Conservation (phyloP, 805 yeast genomes). For the Debaryomyces maramus region DNA sequence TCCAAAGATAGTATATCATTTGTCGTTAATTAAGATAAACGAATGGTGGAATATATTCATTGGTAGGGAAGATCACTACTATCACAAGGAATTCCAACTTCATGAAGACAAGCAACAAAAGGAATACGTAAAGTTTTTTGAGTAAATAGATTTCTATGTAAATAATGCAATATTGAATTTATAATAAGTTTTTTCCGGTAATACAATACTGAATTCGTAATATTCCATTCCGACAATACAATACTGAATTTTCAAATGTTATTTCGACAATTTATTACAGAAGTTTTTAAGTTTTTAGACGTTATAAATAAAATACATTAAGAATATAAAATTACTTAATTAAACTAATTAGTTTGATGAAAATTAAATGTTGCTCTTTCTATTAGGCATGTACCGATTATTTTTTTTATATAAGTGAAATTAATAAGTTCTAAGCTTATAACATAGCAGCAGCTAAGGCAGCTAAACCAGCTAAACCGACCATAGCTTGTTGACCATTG, state of each 20-base stretch:
- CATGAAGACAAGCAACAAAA: slow-evolving; percentile 7
- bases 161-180: too few species aligned
- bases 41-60: slow-evolving; percentile 73
- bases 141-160: too few species aligned
- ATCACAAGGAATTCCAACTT: slow-evolving; percentile 5
- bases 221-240: too few species aligned
- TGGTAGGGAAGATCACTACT: slow-evolving; percentile 45
- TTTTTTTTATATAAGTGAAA: not conserved
- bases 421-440: slow-evolving; percentile 14
- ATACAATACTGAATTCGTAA: too few species aligned
- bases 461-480: slow-evolving; percentile 42
- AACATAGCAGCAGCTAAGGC: slow-evolving; percentile 43
- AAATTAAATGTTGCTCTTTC: slow-evolving; percentile 8
- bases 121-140: not conserved
- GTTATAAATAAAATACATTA: not conserved
- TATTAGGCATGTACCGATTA: not conserved
- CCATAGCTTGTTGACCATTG: slow-evolving; percentile 23
- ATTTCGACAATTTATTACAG: too few species aligned
- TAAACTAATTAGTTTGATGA: slow-evolving; percentile 5
- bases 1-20: slow-evolving; percentile 60
- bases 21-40: slow-evolving; percentile 48
- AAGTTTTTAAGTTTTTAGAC: slow-evolving; percentile 10
- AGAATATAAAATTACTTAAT: not conserved
- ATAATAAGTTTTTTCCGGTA: too few species aligned
- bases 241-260: too few species aligned